Conservation (phyloP, 495 filamentous ascomycete species). For the Penicillium antarcticum region DNA sequence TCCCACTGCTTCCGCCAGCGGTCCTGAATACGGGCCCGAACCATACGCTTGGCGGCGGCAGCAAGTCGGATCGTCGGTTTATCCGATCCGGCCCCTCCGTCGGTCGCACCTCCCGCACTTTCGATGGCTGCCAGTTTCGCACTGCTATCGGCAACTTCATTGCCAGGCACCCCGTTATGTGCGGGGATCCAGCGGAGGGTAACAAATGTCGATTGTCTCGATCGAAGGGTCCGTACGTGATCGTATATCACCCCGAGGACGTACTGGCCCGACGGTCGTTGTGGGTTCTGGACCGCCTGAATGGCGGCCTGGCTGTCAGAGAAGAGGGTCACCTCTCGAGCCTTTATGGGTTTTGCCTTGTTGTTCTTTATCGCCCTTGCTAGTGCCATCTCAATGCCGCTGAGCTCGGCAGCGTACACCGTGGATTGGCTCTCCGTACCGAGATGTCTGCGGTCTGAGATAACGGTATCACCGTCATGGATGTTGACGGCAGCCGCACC, state of each 20-base stretch:
- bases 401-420: background rate
- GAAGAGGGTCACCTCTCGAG: slow-evolving; percentile 4
- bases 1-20: too few species aligned
- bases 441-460: background rate
- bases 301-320: slow-evolving; percentile 14
- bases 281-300: slow-evolving; percentile 4
- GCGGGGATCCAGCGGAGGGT: slow-evolving; percentile 17
- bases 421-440: background rate
- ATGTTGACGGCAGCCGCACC: background rate
- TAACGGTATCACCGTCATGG: background rate
- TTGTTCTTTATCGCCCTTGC: too few species aligned
- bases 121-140: too few species aligned
- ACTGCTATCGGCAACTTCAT: slow-evolving; percentile 18
- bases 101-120: background rate
- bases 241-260: background rate
- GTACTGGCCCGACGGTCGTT: slow-evolving; percentile 8
- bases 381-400: background rate
- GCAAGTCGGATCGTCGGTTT: background rate
- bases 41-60: background rate
- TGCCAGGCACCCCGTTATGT: slow-evolving; percentile 24
- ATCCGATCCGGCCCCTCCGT: background rate
- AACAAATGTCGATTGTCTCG: background rate
- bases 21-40: background rate
- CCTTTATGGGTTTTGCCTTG: too few species aligned
- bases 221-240: slow-evolving; percentile 1